These are phyloP conservation scores for Lagerstroemia speciosa DNA, from an alignment of 345 rosid species.

Conservation along the genomic window DNA sequence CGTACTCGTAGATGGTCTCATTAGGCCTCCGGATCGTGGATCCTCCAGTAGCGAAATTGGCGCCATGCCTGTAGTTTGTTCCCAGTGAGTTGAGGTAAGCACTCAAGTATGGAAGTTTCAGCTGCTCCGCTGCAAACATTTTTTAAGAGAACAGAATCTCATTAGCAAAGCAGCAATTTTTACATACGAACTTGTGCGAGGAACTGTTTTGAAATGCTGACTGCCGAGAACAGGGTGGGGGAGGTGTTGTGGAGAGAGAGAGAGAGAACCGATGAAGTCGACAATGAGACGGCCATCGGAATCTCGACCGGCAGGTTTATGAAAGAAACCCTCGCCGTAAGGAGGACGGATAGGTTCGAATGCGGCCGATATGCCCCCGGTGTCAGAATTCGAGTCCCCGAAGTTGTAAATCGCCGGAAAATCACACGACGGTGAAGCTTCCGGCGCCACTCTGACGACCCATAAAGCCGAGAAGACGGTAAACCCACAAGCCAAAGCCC, in stretches of 20 bases:
- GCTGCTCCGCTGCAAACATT: conserved; percentile 56
- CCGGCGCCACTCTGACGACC: background rate
- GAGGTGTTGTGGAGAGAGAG: background rate
- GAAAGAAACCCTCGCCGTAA: conserved; percentile 12
- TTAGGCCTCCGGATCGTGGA: conserved; percentile 79
- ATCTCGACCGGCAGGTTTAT: conserved; percentile 17
- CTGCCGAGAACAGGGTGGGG: background rate
- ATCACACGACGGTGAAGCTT: conserved; percentile 8
- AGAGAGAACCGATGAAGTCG: conserved; percentile 15
- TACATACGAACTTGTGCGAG: background rate
- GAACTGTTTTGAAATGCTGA: background rate
- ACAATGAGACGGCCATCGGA: conserved; percentile 18
- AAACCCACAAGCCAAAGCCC: background rate
- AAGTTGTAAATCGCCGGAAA: conserved; percentile 21
- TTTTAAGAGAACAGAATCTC: background rate
- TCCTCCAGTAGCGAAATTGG: conserved; percentile 90
- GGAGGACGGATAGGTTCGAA: conserved; percentile 14
- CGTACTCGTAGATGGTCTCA: conserved; percentile 75
- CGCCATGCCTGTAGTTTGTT: conserved; percentile 73
- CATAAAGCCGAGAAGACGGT: background rate
- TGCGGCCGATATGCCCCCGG: conserved; percentile 19
- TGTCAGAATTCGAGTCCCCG: conserved; percentile 21
- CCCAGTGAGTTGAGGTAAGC: conserved; percentile 88
- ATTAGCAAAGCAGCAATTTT: background rate
- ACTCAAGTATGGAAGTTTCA: conserved; percentile 63